phyloP scores from a whole-genome alignment of 2,329 filamentous ascomycete species.

The Byssoonygena ceratinophila region DNA sequence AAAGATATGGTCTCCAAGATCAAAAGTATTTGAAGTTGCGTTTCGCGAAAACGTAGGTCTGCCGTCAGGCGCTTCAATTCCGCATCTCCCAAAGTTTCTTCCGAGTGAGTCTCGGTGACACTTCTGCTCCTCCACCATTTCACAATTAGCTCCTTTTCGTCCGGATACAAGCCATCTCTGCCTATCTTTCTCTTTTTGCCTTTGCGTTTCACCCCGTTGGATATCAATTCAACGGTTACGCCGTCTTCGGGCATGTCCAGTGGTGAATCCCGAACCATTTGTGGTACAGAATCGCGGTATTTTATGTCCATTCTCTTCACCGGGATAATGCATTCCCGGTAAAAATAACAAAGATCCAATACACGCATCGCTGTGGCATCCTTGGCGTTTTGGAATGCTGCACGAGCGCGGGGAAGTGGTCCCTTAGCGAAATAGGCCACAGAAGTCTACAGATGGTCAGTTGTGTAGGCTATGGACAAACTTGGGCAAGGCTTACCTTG shows the following conservation, averaged over 20 bases:
- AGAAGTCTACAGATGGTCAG: constrained; percentile 31
- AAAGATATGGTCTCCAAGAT: constrained; percentile 39
- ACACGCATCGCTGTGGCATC: constrained; percentile 19
- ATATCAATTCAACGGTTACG: constrained; percentile 15
- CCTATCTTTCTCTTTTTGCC: constrained; percentile 32
- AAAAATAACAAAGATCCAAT: constrained; percentile 29
- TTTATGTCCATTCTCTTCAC: constrained; percentile 41
- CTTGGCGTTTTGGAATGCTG: constrained; percentile 28
- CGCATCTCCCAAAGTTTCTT: constrained; percentile 26
- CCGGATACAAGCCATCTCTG: constrained; percentile 39
- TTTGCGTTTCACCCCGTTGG: constrained; percentile 26
- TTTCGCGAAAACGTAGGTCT: constrained; percentile 39
- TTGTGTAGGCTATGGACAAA: not conserved
- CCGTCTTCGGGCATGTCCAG: constrained; percentile 32
- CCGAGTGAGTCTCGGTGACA: constrained; percentile 21
- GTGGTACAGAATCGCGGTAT: constrained; percentile 37
- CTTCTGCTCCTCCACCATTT: constrained; percentile 39
- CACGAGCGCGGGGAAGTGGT: constrained; percentile 38
- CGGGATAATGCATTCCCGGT: constrained; percentile 34
- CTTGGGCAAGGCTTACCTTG: constrained; percentile 25
- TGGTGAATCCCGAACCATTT: constrained; percentile 31
- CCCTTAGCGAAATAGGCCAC: constrained; percentile 45
- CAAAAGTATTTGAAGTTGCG: constrained; percentile 41
- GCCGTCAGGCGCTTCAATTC: constrained; percentile 34
- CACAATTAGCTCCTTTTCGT: constrained; percentile 34